Conservation (phyloP, 1,139 yeast species). For the Kodamaea alishanica region DNA sequence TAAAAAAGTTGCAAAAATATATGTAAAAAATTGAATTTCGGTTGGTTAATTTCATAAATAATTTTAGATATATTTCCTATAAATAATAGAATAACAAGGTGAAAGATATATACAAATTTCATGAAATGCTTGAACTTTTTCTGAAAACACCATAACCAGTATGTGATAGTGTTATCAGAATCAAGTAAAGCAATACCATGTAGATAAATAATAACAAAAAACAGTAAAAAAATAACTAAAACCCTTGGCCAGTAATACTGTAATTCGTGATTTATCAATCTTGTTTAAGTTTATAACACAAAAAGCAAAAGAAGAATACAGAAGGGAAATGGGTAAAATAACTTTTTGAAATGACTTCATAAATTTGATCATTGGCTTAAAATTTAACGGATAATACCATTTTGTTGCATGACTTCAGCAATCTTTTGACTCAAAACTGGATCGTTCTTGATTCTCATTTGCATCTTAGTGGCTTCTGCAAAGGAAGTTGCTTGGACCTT, state of each 20-base stretch:
- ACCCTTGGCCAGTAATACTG: too few species aligned
- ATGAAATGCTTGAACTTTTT: neutral
- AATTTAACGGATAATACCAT: conserved; percentile 12
- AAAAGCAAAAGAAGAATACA: neutral
- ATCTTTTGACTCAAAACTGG: conserved; percentile 52
- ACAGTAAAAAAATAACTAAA: too few species aligned
- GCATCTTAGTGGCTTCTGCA: conserved; percentile 88
- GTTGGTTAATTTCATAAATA: too few species aligned
- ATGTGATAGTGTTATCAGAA: too few species aligned
- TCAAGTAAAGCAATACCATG: too few species aligned
- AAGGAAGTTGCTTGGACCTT: conserved; percentile 88
- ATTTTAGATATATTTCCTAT: neutral
- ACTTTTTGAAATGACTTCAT: neutral
- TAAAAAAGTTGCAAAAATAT: conserved; percentile 1
- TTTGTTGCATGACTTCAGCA: conserved; percentile 42
- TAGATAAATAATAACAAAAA: too few species aligned
- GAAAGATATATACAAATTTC: neutral
- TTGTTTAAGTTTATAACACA: too few species aligned
- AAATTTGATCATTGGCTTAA: neutral
- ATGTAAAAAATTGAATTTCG: neutral
- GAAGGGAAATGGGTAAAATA: neutral
- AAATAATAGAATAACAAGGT: neutral
- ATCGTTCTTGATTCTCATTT: conserved; percentile 65
- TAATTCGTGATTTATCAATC: too few species aligned
- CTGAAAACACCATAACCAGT: too few species aligned